Evolutionary conservation across 495 filamentous ascomycete genomes (phyloP).

Genomic region (Aspergillus campestris): DNA sequence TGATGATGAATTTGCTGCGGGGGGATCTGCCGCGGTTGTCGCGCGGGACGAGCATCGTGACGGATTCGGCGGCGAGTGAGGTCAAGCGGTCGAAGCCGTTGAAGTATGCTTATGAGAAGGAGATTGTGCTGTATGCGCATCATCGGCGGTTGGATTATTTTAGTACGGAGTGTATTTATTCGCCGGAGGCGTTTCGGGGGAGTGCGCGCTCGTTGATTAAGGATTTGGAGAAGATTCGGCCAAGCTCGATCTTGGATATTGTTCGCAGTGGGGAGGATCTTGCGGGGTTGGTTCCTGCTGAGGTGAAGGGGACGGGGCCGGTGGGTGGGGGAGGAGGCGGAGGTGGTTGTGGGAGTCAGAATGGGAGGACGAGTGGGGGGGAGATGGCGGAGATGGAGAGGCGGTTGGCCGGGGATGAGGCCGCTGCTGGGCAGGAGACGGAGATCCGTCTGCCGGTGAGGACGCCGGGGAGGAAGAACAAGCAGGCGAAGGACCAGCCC

Average conservation of each 20-base stretch:
- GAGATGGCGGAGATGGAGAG: slow-evolving; percentile 95
- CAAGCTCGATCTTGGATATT: slow-evolving; percentile 89
- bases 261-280: slow-evolving; percentile 95
- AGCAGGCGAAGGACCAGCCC: slow-evolving; percentile 8
- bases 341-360: slow-evolving; percentile 69
- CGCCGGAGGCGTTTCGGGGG: slow-evolving; percentile 93
- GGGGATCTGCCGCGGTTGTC: slow-evolving; percentile 84
- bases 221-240: slow-evolving; percentile 83
- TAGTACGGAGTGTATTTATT: slow-evolving; percentile 96
- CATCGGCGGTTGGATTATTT: slow-evolving; percentile 97
- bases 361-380: slow-evolving; percentile 59
- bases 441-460: slow-evolving; percentile 49
- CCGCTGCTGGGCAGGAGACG: slow-evolving; percentile 55
- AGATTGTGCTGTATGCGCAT: slow-evolving; percentile 95
- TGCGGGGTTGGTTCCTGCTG: slow-evolving; percentile 71
- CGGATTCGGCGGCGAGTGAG: slow-evolving; percentile 60
- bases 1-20: slow-evolving; percentile 92
- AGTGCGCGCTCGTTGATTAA: slow-evolving; percentile 89
- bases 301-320: slow-evolving; percentile 27
- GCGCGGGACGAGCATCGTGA: slow-evolving; percentile 87
- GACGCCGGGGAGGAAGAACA: slow-evolving; percentile 10
- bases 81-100: slow-evolving; percentile 92
- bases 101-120: slow-evolving; percentile 98
- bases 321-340: slow-evolving; percentile 44
- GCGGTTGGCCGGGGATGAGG: slow-evolving; percentile 60